Evolutionary conservation across 228 moss, liverwort and hornwort genomes (phyloP).

Genomic region (Sphagnum magellanicum): DNA sequence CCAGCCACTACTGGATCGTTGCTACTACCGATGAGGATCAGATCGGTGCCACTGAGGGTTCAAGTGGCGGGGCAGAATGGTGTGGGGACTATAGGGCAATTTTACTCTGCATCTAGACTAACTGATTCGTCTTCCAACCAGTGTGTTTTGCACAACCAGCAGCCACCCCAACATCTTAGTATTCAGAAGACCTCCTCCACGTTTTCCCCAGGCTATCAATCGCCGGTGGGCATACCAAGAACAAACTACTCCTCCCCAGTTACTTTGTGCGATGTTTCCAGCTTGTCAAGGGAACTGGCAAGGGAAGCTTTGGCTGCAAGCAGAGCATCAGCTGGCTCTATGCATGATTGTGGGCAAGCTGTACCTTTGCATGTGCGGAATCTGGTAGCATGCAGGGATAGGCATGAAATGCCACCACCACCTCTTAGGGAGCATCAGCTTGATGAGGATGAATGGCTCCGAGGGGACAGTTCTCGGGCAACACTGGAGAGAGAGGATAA

Average conservation of each 20-base stretch:
- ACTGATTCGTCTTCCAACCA: slow-evolving; percentile 43
- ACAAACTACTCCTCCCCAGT: slow-evolving; percentile 28
- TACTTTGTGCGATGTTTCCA: slow-evolving; percentile 27
- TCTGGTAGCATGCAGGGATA: slow-evolving; percentile 51
- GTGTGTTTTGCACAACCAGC: slow-evolving; percentile 22
- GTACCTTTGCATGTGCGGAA: slow-evolving; percentile 43
- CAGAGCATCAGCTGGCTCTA: slow-evolving; percentile 45
- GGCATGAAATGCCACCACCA: slow-evolving; percentile 39
- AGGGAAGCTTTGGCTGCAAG: slow-evolving; percentile 57
- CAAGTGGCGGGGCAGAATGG: slow-evolving; percentile 40
- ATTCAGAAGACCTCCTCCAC: slow-evolving; percentile 1
- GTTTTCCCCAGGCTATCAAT: slow-evolving; percentile 24
- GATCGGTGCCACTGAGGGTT: slow-evolving; percentile 59
- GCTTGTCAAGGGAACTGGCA: neutral
- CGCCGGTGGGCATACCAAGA: slow-evolving; percentile 15
- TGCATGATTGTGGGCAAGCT: slow-evolving; percentile 26
- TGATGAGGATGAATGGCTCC: slow-evolving; percentile 94
- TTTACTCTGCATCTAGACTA: slow-evolving; percentile 61
- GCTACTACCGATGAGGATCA: slow-evolving; percentile 39
- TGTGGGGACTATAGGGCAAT: slow-evolving; percentile 35
- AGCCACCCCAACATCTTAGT: slow-evolving; percentile 46
- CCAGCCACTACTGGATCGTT: slow-evolving; percentile 21
- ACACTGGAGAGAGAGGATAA: slow-evolving; percentile 39
- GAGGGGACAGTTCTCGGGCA: slow-evolving; percentile 65
- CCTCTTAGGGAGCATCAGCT: slow-evolving; percentile 88